phyloP scores from a whole-genome alignment of 768 basidiomycete species.

The Auricularia sp. region DNA sequence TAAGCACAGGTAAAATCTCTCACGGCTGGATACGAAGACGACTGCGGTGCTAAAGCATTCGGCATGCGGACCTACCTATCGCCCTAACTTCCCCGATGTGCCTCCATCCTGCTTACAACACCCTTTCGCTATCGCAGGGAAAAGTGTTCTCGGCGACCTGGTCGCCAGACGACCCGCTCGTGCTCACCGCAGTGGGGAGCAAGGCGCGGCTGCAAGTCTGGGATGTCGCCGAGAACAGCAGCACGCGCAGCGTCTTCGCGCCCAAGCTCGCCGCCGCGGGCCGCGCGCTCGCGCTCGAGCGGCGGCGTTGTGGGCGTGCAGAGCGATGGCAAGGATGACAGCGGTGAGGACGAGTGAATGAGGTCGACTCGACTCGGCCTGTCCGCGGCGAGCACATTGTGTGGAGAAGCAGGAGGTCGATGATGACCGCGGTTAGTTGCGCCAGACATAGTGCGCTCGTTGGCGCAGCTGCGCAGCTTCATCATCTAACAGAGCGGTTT shows the following conservation, averaged over 20 bases:
- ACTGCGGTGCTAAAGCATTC: too few relatives aligned
- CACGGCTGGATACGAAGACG: too few relatives aligned
- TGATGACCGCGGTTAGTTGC: conserved; percentile 23
- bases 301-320: conserved; percentile 62
- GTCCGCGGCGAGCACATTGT: conserved; percentile 9
- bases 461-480: conserved; percentile 61
- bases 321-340: conserved; percentile 54
- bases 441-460: conserved; percentile 52
- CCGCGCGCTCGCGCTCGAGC: conserved; percentile 36
- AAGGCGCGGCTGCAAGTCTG: conserved; percentile 91
- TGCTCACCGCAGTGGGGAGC: conserved; percentile 87
- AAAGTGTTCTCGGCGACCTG: conserved; percentile 89
- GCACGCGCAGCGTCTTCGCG: conserved; percentile 75
- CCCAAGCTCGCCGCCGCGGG: conserved; percentile 68
- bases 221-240: conserved; percentile 81
- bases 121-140: conserved; percentile 42
- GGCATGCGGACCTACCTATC: too few relatives aligned
- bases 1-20: too few relatives aligned
- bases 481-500: conserved; percentile 93
- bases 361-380: conserved; percentile 41
- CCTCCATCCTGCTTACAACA: neutral
- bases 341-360: conserved; percentile 20
- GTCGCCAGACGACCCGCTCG: conserved; percentile 92
- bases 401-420: conserved; percentile 27
- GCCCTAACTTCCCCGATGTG: neutral